Base-by-base conservation (phyloP, 306 rosid genomes). In the Casuarina equisetifolia region DNA sequence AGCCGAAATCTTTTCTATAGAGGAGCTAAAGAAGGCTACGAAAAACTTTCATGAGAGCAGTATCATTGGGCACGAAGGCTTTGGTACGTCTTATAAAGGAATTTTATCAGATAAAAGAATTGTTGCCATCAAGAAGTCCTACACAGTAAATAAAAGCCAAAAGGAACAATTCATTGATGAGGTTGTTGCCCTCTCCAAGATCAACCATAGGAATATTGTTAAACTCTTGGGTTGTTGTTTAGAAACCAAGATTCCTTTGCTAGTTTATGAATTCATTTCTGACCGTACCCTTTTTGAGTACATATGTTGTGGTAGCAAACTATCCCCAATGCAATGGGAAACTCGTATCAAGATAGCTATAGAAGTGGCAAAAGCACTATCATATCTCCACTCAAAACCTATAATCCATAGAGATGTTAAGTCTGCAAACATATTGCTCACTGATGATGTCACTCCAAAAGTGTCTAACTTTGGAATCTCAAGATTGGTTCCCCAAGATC, bases 381-480 rank as follows among this genome's bases (percentile, higher is more conserved):
- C 89, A 1, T 80, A 85, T 67, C 42, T 80, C 3, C 85, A 86
- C 45, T 83, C 79, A 11, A 71, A 45, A 25, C 80, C 86, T 5
- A 79, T 82, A 52, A 77, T 82, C 13, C 89, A 82, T 25, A 70
- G 84, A 40, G 87, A 83, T 63, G 68, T 85, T 42, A 79, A 79
- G 74, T 69, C 84, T 9, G n/a, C 84, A 3, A 85, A 85, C 62
- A 85, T 85, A 51, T 80, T 82, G 11, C 13, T 86, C 8, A 86
- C 82, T 6, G 66, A 58, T 13, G 64, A 32, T 11, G 67, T 62
- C 46, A 57, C 77, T 0, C 78, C 85, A 19, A 84, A 84, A 63
- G 85, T 84, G 2, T 78, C 88, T 6, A 81, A 84, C 11, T 84
- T 84, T 13, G 85, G 85, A 11, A 51, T 71, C 36, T 81, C 88